phyloP scores from a whole-genome alignment of 352 stramenopile genomes.

The Paralagenidium karlingii region DNA sequence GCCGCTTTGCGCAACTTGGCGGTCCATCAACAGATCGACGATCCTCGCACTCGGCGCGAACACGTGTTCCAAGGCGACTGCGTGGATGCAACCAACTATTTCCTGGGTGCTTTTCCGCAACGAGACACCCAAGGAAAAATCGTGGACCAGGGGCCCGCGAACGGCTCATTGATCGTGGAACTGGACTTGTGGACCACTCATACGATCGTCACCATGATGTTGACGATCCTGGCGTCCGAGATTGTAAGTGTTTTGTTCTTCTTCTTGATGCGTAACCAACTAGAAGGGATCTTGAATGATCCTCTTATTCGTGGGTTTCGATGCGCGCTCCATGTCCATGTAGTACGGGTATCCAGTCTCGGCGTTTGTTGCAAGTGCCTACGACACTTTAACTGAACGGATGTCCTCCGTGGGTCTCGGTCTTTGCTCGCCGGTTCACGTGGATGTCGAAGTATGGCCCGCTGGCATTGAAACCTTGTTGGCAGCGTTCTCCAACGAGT shows the following conservation, averaged over 20 bases:
- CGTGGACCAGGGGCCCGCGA: slow-evolving; percentile 3
- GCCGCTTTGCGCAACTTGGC: not conserved
- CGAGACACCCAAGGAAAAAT: slow-evolving; percentile 5
- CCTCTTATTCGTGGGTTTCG: not conserved
- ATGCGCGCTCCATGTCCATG: not conserved
- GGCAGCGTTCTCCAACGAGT: slow-evolving; percentile 29
- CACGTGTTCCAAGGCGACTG: slow-evolving; percentile 4
- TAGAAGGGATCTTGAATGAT: not conserved
- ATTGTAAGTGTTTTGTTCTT: too few species aligned
- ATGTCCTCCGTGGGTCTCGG: not conserved
- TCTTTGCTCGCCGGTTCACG: slow-evolving; percentile 22
- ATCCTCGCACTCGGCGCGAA: slow-evolving; percentile 5
- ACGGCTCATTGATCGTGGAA: slow-evolving; percentile 30
- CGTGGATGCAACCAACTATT: slow-evolving; percentile 10
- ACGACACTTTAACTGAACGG: not conserved
- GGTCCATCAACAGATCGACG: slow-evolving; percentile 3
- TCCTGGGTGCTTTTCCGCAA: slow-evolving; percentile 7
- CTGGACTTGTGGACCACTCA: slow-evolving; percentile 22
- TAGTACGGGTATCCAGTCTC: not conserved
- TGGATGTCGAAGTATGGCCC: slow-evolving; percentile 44
- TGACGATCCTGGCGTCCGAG: slow-evolving; percentile 34
- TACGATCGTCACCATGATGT: slow-evolving; percentile 17
- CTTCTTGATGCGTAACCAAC: too few species aligned
- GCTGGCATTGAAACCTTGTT: slow-evolving; percentile 15
- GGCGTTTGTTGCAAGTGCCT: not conserved